phyloP scores from a whole-genome alignment of 2,329 filamentous ascomycete genomes.

The Nigrograna mackinnonii region DNA sequence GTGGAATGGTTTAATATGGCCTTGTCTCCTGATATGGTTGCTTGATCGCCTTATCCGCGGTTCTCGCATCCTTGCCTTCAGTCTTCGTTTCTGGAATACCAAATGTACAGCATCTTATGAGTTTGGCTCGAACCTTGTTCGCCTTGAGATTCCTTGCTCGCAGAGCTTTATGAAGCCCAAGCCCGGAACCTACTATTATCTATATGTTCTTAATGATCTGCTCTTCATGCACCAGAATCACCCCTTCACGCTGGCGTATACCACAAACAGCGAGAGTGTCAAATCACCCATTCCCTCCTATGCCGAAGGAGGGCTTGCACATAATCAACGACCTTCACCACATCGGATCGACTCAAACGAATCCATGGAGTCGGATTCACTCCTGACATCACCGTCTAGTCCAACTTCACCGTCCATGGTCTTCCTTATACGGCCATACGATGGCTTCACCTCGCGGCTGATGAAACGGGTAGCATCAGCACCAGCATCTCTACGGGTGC shows the following conservation, averaged over 20 bases:
- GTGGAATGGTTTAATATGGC: constrained; percentile 56
- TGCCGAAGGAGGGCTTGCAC: not conserved
- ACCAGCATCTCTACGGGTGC: constrained; percentile 39
- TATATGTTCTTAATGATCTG: constrained; percentile 49
- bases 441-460: constrained; percentile 55
- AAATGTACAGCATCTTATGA: constrained; percentile 49
- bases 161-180: constrained; percentile 36
- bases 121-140: constrained; percentile 48
- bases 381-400: constrained; percentile 11
- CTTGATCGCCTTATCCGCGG: constrained; percentile 54
- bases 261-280: constrained; percentile 1
- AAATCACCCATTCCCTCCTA: not conserved
- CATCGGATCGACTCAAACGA: constrained; percentile 10
- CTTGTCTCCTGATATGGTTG: constrained; percentile 54
- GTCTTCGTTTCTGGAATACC: constrained; percentile 40
- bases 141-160: constrained; percentile 48
- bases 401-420: constrained; percentile 28
- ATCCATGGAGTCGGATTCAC: constrained; percentile 33
- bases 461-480: constrained; percentile 36
- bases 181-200: constrained; percentile 55
- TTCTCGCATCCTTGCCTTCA: constrained; percentile 49
- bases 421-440: constrained; percentile 56
- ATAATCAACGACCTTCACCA: constrained; percentile 6
- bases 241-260: constrained; percentile 46
- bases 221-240: constrained; percentile 54